Evolutionary conservation across 2,329 filamentous ascomycete genomes (phyloP).

Genomic region (Thelonectria blattea): DNA sequence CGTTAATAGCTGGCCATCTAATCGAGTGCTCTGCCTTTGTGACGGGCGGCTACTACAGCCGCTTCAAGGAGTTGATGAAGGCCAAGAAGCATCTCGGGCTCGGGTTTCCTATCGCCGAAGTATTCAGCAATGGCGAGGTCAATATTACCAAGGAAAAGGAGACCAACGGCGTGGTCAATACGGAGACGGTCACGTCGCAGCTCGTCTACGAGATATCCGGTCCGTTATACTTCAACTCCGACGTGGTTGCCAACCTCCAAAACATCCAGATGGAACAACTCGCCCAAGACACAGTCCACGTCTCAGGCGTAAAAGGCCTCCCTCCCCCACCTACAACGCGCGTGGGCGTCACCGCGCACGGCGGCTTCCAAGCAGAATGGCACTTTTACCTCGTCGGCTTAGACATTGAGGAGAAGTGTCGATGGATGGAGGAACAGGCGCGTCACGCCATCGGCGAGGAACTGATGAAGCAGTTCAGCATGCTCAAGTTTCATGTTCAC

Average conservation of each 20-base stretch:
- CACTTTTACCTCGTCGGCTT: conserved; percentile 49
- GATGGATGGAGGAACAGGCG: conserved; percentile 22
- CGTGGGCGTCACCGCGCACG: conserved; percentile 49
- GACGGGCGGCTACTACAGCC: conserved; percentile 22
- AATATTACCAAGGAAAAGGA: conserved; percentile 36
- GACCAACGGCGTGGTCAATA: conserved; percentile 33
- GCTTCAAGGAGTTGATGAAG: conserved; percentile 19
- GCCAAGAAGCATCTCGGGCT: conserved; percentile 41
- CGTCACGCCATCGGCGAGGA: conserved; percentile 19
- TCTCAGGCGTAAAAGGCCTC: conserved; percentile 30
- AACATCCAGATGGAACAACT: conserved; percentile 53
- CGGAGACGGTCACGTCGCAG: conserved; percentile 40
- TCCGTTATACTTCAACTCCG: conserved; percentile 39
- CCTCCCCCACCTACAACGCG: conserved; percentile 30
- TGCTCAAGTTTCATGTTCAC: conserved; percentile 43
- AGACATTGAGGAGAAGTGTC: conserved; percentile 48
- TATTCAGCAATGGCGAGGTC: conserved; percentile 49
- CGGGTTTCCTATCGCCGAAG: conserved; percentile 56
- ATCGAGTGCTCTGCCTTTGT: conserved; percentile 23
- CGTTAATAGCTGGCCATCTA: conserved; percentile 19
- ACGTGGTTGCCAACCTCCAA: conserved; percentile 19
- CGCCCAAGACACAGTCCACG: conserved; percentile 34
- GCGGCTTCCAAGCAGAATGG: conserved; percentile 50
- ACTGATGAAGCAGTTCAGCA: conserved; percentile 36
- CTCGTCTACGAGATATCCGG: conserved; percentile 48